A percentile compares a stretch with the other conserved stretches of the same genome.
Conservation (phyloP, 2,329 filamentous ascomycete species). For the Lasiodiplodia sp. region DNA sequence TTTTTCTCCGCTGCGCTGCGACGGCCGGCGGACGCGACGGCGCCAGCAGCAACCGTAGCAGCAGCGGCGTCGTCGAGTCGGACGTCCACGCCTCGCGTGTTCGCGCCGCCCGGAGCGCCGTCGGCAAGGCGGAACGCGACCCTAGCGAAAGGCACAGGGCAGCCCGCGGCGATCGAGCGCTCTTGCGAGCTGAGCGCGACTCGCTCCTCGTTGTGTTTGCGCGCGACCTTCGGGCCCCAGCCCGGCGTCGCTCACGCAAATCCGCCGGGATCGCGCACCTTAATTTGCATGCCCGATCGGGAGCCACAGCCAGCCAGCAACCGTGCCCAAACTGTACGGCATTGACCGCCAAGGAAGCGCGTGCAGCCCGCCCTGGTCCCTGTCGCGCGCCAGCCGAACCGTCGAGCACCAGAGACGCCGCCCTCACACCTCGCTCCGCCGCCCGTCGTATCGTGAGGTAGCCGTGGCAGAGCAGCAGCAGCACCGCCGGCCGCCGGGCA, state of each 20-base stretch:
- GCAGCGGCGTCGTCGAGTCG: neutral
- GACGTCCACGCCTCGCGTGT: neutral
- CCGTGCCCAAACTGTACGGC: constrained; percentile 6
- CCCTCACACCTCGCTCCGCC: constrained; percentile 6
- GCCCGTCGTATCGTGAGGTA: constrained; percentile 20
- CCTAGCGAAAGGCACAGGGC: constrained; percentile 23
- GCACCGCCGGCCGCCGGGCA: neutral
- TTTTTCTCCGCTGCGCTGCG: constrained; percentile 24
- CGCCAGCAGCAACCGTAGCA: neutral
- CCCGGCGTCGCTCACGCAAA: constrained; percentile 7
- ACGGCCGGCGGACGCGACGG: neutral
- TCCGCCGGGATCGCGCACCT: constrained; percentile 27
- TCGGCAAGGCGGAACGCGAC: constrained; percentile 22
- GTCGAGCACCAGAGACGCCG: constrained; percentile 22
- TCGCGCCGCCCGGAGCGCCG: constrained; percentile 8
- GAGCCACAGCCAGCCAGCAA: constrained; percentile 24
- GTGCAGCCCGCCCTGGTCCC: constrained; percentile 8
- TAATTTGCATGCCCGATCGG: constrained; percentile 28
- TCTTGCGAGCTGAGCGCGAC: constrained; percentile 1
- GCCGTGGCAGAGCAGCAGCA: neutral
- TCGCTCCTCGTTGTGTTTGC: constrained; percentile 3
- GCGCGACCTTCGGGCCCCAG: neutral
- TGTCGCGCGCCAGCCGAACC: constrained; percentile 12
- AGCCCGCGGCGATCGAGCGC: constrained; percentile 3
- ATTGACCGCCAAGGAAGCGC: constrained; percentile 26